Evolutionary conservation across 768 basidiomycete species (phyloP).

Genomic region (Podaxis pistillaris): DNA sequence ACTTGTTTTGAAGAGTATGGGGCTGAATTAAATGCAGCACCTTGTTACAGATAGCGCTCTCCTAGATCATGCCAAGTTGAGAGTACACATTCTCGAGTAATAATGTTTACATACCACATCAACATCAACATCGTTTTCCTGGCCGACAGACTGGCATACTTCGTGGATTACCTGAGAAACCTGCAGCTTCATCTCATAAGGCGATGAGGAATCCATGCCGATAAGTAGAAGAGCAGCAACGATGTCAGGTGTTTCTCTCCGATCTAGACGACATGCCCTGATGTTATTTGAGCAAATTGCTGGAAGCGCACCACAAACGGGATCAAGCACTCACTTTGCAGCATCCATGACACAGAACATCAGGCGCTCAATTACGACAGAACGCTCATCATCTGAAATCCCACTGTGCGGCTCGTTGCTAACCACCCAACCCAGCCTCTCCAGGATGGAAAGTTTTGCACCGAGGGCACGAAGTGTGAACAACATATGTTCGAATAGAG

Average conservation of each 20-base stretch:
- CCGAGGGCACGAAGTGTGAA: constrained; percentile 43
- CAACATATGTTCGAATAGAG: constrained; percentile 29
- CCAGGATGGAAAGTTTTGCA: constrained; percentile 35
- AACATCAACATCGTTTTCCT: constrained; percentile 23
- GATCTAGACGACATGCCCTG: constrained; percentile 33
- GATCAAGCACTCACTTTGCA: constrained; percentile 39
- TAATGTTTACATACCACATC: constrained; percentile 24
- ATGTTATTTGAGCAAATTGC: not conserved
- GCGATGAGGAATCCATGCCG: constrained; percentile 52
- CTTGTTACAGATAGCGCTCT: constrained; percentile 43
- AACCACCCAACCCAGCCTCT: constrained; percentile 31
- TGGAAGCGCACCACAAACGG: not conserved
- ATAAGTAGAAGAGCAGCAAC: constrained; percentile 51
- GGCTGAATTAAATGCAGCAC: constrained; percentile 38
- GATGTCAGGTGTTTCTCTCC: constrained; percentile 45
- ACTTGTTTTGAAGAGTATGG: constrained; percentile 49
- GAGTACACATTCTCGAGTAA: constrained; percentile 11
- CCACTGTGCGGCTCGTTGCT: not conserved
- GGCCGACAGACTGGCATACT: constrained; percentile 42
- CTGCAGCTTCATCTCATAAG: constrained; percentile 42
- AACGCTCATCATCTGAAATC: constrained; percentile 24
- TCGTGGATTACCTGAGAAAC: constrained; percentile 46
- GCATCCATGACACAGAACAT: constrained; percentile 40
- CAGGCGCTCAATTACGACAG: constrained; percentile 37
- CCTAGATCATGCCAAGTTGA: constrained; percentile 31